A percentile compares a stretch with the other conserved stretches of the same genome.
These are phyloP conservation scores for Eimeria praecox DNA, from an alignment of 169 alveolate species.

Conservation along the genomic window DNA sequence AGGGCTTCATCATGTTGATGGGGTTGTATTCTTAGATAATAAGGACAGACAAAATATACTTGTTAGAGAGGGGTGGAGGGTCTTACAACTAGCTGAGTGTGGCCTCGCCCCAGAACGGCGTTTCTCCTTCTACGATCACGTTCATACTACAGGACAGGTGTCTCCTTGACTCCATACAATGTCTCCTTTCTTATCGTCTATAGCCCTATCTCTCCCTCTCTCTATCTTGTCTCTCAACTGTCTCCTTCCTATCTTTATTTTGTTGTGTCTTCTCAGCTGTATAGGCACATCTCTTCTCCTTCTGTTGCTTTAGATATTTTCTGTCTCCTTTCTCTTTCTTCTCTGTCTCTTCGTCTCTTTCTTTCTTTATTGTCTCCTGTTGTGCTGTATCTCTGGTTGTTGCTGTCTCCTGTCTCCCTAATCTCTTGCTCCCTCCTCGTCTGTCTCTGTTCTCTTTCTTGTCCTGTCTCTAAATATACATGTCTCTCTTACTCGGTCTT, in stretches of 20 bases:
- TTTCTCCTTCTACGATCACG: slow-evolving; percentile 95
- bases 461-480: neutral
- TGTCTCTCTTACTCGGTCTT: too few species aligned
- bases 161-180: neutral
- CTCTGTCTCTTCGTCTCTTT: neutral
- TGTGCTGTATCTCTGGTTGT: neutral
- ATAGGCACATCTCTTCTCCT: too few species aligned
- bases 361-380: neutral
- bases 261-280: too few species aligned
- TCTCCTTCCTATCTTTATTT: too few species aligned
- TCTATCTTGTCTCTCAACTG: too few species aligned
- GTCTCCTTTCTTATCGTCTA: too few species aligned
- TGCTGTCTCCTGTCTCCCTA: too few species aligned
- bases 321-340: neutral
- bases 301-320: too few species aligned
- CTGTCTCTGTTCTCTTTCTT: neutral
- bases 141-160: slow-evolving; percentile 70
- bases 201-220: too few species aligned
- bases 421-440: neutral
- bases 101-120: slow-evolving; percentile 92
- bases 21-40: slow-evolving; percentile 83
- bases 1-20: slow-evolving; percentile 74
- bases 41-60: slow-evolving; percentile 85
- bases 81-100: slow-evolving; percentile 91
- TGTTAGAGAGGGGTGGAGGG: slow-evolving; percentile 85